A percentile compares a stretch with the other conserved stretches of the same genome.
Conservation (phyloP, 768 basidiomycete genomes). For the Psilocybe cubensis region DNA sequence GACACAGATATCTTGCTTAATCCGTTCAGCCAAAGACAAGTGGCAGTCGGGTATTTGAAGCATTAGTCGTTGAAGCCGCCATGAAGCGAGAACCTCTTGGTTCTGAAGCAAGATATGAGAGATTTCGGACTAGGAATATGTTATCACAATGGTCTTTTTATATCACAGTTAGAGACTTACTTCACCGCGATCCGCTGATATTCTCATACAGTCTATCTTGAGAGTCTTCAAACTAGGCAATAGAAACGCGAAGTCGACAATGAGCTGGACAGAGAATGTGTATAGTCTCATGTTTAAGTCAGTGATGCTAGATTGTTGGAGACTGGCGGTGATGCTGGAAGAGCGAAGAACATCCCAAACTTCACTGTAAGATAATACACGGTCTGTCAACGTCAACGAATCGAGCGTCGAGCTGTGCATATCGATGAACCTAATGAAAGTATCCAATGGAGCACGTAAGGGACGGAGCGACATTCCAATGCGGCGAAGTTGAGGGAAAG, state of each 20-base stretch:
- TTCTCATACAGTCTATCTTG: conserved; percentile 15
- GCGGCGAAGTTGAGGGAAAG: conserved; percentile 34
- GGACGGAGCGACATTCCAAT: conserved; percentile 43
- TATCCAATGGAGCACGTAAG: conserved; percentile 33
- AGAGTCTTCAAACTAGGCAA: conserved; percentile 17
- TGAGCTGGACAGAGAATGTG: conserved; percentile 11
- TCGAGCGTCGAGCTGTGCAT: conserved; percentile 30
- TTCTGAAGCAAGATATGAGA: too few relatives aligned
- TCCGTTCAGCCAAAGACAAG: too few relatives aligned
- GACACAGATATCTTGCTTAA: too few relatives aligned
- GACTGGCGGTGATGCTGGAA: background rate
- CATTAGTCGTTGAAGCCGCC: too few relatives aligned
- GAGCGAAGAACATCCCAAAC: conserved; percentile 29
- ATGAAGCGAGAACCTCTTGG: too few relatives aligned
- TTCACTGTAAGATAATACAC: conserved; percentile 33
- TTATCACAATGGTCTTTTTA: too few relatives aligned
- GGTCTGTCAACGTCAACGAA: conserved; percentile 40
- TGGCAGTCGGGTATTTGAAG: too few relatives aligned
- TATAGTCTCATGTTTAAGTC: conserved; percentile 15
- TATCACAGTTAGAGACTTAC: too few relatives aligned
- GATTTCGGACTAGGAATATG: too few relatives aligned
- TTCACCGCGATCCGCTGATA: background rate
- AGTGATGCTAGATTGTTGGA: conserved; percentile 2
- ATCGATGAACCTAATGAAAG: conserved; percentile 33
- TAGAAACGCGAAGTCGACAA: conserved; percentile 8